Base-by-base conservation (phyloP, 1,284 basidiomycete genomes). In the Cryptococcus sp. region DNA sequence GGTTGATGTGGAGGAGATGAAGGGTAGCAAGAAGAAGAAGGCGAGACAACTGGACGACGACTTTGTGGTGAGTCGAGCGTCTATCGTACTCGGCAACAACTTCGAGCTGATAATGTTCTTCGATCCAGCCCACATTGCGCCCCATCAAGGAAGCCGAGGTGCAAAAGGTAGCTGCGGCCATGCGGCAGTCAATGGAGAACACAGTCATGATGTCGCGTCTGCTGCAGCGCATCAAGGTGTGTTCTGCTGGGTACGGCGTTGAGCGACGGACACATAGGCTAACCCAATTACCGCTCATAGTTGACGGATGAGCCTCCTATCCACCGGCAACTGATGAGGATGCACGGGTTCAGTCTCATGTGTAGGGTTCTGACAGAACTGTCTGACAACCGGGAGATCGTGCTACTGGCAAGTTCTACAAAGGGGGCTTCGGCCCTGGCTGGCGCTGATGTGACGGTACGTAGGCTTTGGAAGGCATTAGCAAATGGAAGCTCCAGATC, bases 341-440 rank as follows among this genome's bases (percentile, higher is more conserved):
- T 98, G 69, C 91, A 96, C 74, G 94, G 93, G 1, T 93, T 96
- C 73, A 90, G 88, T 74, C 79, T 95, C 21, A 93, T 98, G 90
- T 87, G 84, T 47, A 91, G 88, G 70, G 82, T 98, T 45, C 79
- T 98, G 35, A 70, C 69, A 3, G 93, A 98, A 68, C 82, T 92
- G 69, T 73, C 77, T 15, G 81, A 84, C 33, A 90, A 98, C 65
- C 64, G 80, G 23, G 88, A 93, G 40, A 81, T 97, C 35, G 79
- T 87, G 36, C 75, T 82, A 9, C 77, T 88, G 62, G 90, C 88
- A 63, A 57, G 84, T 79, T 12, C 48, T 35, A 33, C 20, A 18
- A 40, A 9, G 28, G 5, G 9, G 28, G 28, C 4, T 33, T 33
- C 4, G 4, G 9, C 28, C 9, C 5, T 33, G 28, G 28, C 28